Evolutionary conservation across 2,329 filamentous ascomycete species (phyloP).

Genomic region (Penicillium sp.): DNA sequence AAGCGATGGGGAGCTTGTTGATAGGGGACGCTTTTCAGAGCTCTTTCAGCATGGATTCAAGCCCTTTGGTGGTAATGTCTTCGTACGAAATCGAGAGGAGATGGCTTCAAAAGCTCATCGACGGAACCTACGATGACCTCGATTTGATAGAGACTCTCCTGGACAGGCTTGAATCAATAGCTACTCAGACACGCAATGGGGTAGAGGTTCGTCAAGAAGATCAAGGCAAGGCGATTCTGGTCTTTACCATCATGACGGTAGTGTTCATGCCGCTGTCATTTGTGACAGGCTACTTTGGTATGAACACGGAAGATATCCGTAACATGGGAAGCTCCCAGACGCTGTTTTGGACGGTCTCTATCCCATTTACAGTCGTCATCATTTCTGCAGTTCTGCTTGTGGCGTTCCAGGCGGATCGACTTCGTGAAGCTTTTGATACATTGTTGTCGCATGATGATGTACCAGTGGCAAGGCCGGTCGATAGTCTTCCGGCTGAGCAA

Average conservation of each 20-base stretch:
- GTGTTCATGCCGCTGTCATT: conserved; percentile 35
- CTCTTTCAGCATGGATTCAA: conserved; percentile 35
- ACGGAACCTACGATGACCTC: neutral
- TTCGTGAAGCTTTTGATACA: neutral
- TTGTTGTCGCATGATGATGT: neutral
- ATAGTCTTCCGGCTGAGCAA: neutral
- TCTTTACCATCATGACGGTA: conserved; percentile 34
- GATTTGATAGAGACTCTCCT: neutral
- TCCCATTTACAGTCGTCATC: neutral
- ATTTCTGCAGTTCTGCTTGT: neutral
- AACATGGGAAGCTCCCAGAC: conserved; percentile 17
- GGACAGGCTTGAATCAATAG: neutral
- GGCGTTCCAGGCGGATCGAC: neutral
- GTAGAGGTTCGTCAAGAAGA: neutral
- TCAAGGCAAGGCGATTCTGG: conserved; percentile 24
- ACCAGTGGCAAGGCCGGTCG: neutral
- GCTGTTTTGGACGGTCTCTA: conserved; percentile 24
- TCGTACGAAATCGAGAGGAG: neutral
- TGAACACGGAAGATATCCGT: conserved; percentile 31
- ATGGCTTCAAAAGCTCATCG: neutral
- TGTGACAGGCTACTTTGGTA: conserved; percentile 33
- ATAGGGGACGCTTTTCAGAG: conserved; percentile 15
- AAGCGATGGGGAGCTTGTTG: conserved; percentile 28
- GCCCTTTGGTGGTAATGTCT: conserved; percentile 33
- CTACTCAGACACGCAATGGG: neutral